Conservation (phyloP, 2,329 filamentous ascomycete genomes). For the Calonectria fujianensis region DNA sequence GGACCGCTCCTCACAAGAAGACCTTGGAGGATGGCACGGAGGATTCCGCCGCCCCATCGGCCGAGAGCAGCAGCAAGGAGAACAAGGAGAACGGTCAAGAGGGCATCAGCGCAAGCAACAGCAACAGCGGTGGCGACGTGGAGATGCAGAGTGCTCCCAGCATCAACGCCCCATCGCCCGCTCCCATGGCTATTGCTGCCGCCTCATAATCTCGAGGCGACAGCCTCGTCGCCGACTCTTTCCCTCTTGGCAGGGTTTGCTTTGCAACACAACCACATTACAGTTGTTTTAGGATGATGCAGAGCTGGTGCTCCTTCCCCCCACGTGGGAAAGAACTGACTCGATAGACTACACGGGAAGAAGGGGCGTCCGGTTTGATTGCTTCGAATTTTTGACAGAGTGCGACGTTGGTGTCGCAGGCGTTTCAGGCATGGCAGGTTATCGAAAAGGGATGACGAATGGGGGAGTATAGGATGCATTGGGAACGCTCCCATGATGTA, state of each 20-base stretch:
- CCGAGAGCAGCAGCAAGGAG: slow-evolving; percentile 76
- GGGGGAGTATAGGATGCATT: slow-evolving; percentile 32
- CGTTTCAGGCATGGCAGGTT: slow-evolving; percentile 52
- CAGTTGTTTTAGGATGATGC: slow-evolving; percentile 47
- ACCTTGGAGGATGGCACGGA: slow-evolving; percentile 67
- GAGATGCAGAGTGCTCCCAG: slow-evolving; percentile 74
- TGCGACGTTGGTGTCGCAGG: slow-evolving; percentile 56
- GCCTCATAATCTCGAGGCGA: slow-evolving; percentile 59
- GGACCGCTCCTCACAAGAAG: slow-evolving; percentile 83
- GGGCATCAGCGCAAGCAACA: slow-evolving; percentile 68
- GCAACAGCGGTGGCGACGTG: slow-evolving; percentile 66
- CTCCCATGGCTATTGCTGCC: slow-evolving; percentile 68
- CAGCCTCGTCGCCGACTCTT: slow-evolving; percentile 14
- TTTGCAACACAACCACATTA: slow-evolving; percentile 41
- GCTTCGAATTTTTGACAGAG: slow-evolving; percentile 31
- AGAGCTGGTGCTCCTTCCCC: slow-evolving; percentile 41
- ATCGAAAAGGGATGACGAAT: slow-evolving; percentile 33
- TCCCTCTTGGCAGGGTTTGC: slow-evolving; percentile 38
- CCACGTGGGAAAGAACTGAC: slow-evolving; percentile 23
- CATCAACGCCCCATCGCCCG: slow-evolving; percentile 71
- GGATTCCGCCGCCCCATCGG: slow-evolving; percentile 67
- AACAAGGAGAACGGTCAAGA: slow-evolving; percentile 76
- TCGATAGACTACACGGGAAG: slow-evolving; percentile 44
- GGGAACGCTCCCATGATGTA: slow-evolving; percentile 30
- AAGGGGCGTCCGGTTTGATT: slow-evolving; percentile 38